phyloP scores from a whole-genome alignment of 352 stramenopile genomes.

The Thraustochytrium sp. region DNA sequence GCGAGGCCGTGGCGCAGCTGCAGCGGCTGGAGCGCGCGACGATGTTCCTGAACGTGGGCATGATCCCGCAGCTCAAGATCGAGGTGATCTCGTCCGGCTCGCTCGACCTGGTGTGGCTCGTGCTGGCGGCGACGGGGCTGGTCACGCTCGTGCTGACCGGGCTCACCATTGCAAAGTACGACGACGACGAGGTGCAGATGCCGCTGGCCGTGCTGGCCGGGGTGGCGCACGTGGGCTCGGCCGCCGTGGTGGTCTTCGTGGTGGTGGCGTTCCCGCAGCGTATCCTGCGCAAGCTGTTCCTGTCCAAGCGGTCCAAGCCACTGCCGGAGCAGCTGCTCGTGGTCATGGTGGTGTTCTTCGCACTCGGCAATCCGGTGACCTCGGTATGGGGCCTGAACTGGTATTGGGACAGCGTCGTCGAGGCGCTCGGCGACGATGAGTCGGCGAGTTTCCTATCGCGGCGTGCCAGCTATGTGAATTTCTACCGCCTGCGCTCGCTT shows the following conservation, averaged over 20 bases:
- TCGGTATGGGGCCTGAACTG: not conserved
- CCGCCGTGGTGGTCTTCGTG: not conserved
- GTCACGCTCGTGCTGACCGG: not conserved
- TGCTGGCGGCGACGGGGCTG: not conserved
- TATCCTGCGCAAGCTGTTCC: conserved; percentile 2
- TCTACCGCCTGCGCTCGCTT: not conserved
- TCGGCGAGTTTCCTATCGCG: not conserved
- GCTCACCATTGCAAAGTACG: not conserved
- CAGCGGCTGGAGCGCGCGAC: not conserved
- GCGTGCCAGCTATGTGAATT: not conserved
- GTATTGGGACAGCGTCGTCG: not conserved
- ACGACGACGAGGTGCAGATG: not conserved
- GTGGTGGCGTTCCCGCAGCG: conserved; percentile 15
- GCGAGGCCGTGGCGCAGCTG: not conserved
- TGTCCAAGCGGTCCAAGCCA: not conserved
- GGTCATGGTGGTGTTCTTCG: not conserved
- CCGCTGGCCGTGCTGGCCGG: not conserved
- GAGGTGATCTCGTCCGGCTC: not conserved
- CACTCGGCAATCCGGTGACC: not conserved
- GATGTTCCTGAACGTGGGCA: conserved; percentile 6
- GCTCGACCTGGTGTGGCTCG: not conserved
- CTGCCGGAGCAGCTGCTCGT: conserved; percentile 10
- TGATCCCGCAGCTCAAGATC: conserved; percentile 3
- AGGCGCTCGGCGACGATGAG: not conserved
- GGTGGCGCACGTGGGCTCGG: not conserved